Evolutionary conservation across 2,329 filamentous ascomycete genomes (phyloP), one percentile per base, ranked within the genome.

Genomic region (Colletotrichum sp.): DNA sequence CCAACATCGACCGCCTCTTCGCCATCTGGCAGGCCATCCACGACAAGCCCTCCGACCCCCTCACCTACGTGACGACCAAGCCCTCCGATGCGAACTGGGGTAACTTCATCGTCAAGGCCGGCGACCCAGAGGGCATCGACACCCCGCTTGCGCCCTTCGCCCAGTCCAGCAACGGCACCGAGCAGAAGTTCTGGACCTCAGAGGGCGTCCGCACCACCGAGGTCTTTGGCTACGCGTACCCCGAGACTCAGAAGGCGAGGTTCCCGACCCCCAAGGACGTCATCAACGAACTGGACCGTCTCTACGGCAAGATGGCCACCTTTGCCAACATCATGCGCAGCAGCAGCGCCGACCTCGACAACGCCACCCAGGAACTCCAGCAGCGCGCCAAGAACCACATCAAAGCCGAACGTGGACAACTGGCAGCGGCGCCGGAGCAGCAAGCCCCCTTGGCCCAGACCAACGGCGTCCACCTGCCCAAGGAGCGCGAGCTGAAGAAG

Each of bases 71-170:
- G 7, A 75, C 71, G 16, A 62, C 69, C 52, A 68, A 60, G 52
- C 30, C 9, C 6, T 36, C 66, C 21, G 71, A 26, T 18, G 39
- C 10, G 21, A n/a, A 24, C 5, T 63, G 75, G 66, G 81, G 82
- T 44, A 84, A 84, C 24, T 86, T 84, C 70, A 80, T 79, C 3
- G 78, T 80, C 28, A 79, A 81, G 18, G 76, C 66, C 9, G 71
- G 71, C 85, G 76, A 55, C 52, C 76, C 74, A 2, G 76, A 77
- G 30, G 71, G 71, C 13, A 78, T 80, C 26, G 68, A 76, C 13
- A 63, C 79, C 1, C 78, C 78, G 7, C 78, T 83, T 8, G 76
- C 75, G 2, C 81, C 81, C 15, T 85, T 85, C 66, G 79, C 79
- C 7, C 44, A 39, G 44, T 59, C 64, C 7, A 65, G 64, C 8